These are phyloP conservation scores for Xylariomycetidae sp. DNA, from an alignment of 2,329 filamentous ascomycete species.

Conservation along the genomic window DNA sequence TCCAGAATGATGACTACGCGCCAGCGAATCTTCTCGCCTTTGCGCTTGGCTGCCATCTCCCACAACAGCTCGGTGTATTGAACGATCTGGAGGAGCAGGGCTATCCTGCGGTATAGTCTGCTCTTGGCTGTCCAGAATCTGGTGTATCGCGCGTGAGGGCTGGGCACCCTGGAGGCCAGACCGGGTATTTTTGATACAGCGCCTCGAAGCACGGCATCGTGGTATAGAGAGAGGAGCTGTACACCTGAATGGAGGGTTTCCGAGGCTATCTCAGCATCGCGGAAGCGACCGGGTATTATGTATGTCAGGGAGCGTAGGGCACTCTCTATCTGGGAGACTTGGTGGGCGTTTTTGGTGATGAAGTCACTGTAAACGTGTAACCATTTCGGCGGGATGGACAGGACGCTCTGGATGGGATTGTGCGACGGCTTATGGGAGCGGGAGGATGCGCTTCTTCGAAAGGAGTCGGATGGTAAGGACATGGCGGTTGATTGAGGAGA, in stretches of 20 bases:
- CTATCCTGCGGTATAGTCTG: conserved; percentile 73
- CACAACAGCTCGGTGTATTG: conserved; percentile 95
- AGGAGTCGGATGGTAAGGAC: conserved; percentile 16
- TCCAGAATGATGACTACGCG: conserved; percentile 82
- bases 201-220: conserved; percentile 77
- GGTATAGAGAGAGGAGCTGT: conserved; percentile 86
- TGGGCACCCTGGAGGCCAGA: conserved; percentile 48
- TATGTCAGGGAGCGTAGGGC: conserved; percentile 90
- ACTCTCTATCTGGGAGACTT: conserved; percentile 93
- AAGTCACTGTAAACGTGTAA: conserved; percentile 77
- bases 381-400: conserved; percentile 61
- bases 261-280: conserved; percentile 90
- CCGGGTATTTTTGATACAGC: conserved; percentile 58
- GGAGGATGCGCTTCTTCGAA: conserved; percentile 15
- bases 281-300: conserved; percentile 86
- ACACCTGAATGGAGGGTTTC: conserved; percentile 87
- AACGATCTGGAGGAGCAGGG: conserved; percentile 79
- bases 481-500: no score
- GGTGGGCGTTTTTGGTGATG: conserved; percentile 89
- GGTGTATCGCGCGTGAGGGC: conserved; percentile 61
- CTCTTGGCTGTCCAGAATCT: conserved; percentile 61
- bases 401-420: conserved; percentile 36
- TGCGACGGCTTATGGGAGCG: conserved; percentile 14
- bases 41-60: conserved; percentile 92
- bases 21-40: conserved; percentile 79